Evolutionary conservation across 257 asterid genomes (phyloP), one percentile per base, ranked within the genome.

Genomic region (Craterostigma plantagineum): DNA sequence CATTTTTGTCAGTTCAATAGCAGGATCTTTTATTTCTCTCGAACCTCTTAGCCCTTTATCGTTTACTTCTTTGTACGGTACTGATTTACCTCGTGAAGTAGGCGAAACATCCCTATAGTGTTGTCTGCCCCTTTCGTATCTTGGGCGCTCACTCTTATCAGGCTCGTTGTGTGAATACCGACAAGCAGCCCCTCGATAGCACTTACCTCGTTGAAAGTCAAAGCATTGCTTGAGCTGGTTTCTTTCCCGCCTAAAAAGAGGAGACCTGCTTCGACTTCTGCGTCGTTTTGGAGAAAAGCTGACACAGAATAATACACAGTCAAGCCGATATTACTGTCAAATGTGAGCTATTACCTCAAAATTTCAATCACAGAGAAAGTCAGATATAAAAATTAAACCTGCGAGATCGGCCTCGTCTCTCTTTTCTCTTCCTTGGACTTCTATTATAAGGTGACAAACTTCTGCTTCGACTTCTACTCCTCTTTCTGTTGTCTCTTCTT

Each of bases 141-240:
- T 65, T 51, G 69, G 66, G 43, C 57, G 65, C 48, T 67, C 86
- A 53, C 59, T 57, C 76, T 65, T 72, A 52, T 59, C 70, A 51
- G 69, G 27, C 55, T 69, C 75, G 49, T 59, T 67, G 69, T 87
- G 98, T 48, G 63, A 53, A 66, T 63, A 82, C 39, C 92, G 75
- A 62, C 98, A 87, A 41, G 60, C 49, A 45, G 83, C 64, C 46
- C 95, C 98, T 56, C 85, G 84, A 60, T 87, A 70, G 59, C 98
- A 87, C 65, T 59, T 87, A 27, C 95, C 98, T 51, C 66, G 70
- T 41, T 48, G 56, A 65, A 76, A 73, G 64, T 70, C 70, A 53
- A 70, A 75, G 77, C 98, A 87, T 34, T 58, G 69, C 23, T 65
- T 55, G 58, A 41, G 54, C 14, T 57, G 75, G 45, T 51, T 58